These are phyloP conservation scores for Globisporangium uncinulatum DNA, from an alignment of 352 stramenopile genomes.

Conservation along the genomic window DNA sequence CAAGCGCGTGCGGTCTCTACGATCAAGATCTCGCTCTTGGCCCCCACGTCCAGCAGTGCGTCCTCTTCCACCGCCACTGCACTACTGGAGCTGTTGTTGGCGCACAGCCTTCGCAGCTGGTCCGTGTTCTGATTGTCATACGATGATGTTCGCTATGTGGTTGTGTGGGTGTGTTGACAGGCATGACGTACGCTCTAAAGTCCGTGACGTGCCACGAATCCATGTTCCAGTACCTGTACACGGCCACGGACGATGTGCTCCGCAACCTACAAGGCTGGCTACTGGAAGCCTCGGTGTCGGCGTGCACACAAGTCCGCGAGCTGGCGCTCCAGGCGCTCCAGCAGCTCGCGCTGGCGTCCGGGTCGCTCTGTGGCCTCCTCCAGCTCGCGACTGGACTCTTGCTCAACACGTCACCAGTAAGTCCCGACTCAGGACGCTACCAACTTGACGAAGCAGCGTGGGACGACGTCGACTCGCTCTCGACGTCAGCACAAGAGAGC, in stretches of 20 bases:
- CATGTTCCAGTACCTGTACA: constrained; percentile 35
- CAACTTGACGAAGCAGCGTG: constrained; percentile 37
- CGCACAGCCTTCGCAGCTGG: neutral
- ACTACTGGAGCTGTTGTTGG: no score
- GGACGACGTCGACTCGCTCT: constrained; percentile 58
- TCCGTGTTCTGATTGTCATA: neutral
- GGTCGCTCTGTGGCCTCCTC: constrained; percentile 74
- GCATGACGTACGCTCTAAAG: constrained; percentile 40
- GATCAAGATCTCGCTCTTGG: constrained; percentile 46
- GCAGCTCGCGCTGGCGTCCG: constrained; percentile 59
- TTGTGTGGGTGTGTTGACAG: constrained; percentile 13
- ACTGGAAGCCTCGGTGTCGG: constrained; percentile 46
- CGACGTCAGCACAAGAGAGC: constrained; percentile 24
- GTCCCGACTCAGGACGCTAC: neutral
- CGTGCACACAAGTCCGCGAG: constrained; percentile 40
- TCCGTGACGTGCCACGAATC: constrained; percentile 53
- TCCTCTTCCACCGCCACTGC: neutral
- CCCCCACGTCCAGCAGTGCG: constrained; percentile 19
- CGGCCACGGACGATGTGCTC: constrained; percentile 41
- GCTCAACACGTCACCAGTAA: constrained; percentile 31
- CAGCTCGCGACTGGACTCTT: constrained; percentile 60
- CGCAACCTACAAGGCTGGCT: constrained; percentile 68
- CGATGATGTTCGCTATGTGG: neutral
- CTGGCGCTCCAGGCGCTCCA: constrained; percentile 56
- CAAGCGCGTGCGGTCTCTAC: constrained; percentile 28